These are phyloP conservation scores for Herpetomonas muscarum DNA, from an alignment of 208 protist species.

Conservation along the genomic window DNA sequence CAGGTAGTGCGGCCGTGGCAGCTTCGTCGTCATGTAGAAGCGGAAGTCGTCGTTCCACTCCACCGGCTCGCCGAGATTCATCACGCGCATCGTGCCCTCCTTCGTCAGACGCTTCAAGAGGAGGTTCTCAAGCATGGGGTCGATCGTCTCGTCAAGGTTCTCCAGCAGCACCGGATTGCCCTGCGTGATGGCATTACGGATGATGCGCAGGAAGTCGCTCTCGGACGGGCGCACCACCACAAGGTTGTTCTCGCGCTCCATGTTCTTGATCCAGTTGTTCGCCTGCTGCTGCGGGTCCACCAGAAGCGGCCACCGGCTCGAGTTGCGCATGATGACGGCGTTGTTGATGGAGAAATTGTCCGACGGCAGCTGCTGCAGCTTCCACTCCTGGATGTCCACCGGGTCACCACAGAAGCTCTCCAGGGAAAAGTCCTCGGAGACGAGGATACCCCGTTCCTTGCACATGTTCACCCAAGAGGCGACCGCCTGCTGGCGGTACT, in stretches of 20 bases:
- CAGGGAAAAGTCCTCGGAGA: conserved; percentile 83
- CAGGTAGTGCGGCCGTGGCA: conserved; percentile 96
- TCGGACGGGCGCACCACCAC: conserved; percentile 82
- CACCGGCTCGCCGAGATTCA: conserved; percentile 96
- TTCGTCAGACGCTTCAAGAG: conserved; percentile 93
- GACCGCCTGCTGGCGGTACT: conserved; percentile 85
- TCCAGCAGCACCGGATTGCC: conserved; percentile 95
- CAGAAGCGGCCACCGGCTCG: conserved; percentile 89
- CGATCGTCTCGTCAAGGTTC: conserved; percentile 95
- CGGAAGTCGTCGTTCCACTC: conserved; percentile 95
- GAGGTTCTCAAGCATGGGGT: conserved; percentile 97
- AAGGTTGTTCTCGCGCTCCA: conserved; percentile 83
- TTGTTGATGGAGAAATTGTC: conserved; percentile 94
- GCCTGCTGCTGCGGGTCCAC: conserved; percentile 95
- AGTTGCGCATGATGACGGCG: conserved; percentile 91
- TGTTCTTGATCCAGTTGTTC: conserved; percentile 93
- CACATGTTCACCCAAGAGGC: conserved; percentile 75
- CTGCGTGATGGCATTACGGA: conserved; percentile 92
- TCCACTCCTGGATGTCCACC: conserved; percentile 92
- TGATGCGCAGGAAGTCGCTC: conserved; percentile 74
- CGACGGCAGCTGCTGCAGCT: conserved; percentile 90
- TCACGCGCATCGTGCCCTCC: conserved; percentile 81
- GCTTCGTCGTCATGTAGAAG: conserved; percentile 98
- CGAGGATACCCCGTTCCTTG: conserved; percentile 58
- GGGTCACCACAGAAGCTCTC: conserved; percentile 86